Evolutionary conservation across 805 yeast species (phyloP).

Genomic region (Metschnikowia vanudenii): DNA sequence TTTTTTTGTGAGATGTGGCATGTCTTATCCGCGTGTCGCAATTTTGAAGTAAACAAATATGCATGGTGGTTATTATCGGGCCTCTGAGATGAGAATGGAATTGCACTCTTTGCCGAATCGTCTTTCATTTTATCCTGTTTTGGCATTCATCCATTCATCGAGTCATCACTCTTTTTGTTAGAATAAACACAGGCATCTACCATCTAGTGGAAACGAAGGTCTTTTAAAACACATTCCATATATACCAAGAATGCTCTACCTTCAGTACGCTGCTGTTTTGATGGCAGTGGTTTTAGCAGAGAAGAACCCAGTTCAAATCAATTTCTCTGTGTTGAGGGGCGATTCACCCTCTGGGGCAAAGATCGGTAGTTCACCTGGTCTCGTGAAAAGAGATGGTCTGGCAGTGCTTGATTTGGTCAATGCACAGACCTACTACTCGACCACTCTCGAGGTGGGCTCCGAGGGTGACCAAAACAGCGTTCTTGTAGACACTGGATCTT

Average conservation of each 20-base stretch:
- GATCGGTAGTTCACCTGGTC: not conserved
- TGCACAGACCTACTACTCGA: conserved; percentile 14
- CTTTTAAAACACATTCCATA: not conserved
- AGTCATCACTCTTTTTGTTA: too few relatives aligned
- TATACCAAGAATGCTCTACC: not conserved
- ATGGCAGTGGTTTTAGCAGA: conserved; percentile 11
- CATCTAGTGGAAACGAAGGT: too few relatives aligned
- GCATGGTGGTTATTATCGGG: too few relatives aligned
- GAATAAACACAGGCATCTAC: too few relatives aligned
- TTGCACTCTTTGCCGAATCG: too few relatives aligned
- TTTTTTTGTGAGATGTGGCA: too few relatives aligned
- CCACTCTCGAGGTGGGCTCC: conserved; percentile 16
- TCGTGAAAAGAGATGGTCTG: conserved; percentile 9
- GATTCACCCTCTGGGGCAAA: conserved; percentile 6
- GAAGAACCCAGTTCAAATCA: conserved; percentile 7
- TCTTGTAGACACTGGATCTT: conserved; percentile 44
- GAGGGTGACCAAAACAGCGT: conserved; percentile 25
- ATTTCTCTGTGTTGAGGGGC: conserved; percentile 16
- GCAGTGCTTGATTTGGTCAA: conserved; percentile 10
- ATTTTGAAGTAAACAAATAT: too few relatives aligned
- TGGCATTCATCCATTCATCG: too few relatives aligned
- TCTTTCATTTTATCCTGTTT: too few relatives aligned
- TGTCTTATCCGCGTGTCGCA: too few relatives aligned
- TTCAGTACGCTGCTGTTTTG: conserved; percentile 4
- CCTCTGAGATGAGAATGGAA: too few relatives aligned